Percentiles rank a stretch among this genome's conserved stretches.
Conservation (phyloP, 208 protist genomes). For the Trichomonas gallinae region DNA sequence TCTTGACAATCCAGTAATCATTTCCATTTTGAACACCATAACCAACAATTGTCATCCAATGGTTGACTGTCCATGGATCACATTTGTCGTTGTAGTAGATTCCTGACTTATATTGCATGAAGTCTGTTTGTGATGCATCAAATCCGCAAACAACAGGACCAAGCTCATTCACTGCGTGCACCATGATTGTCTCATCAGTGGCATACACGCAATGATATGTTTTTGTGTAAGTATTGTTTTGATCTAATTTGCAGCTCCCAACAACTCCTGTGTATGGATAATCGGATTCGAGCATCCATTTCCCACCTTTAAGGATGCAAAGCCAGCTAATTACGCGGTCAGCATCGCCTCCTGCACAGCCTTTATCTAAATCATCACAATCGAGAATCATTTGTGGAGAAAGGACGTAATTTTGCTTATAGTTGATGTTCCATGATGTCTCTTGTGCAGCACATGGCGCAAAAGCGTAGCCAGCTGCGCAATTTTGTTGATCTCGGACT, state of each 20-base stretch:
- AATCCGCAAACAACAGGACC: neutral
- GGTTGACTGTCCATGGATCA: neutral
- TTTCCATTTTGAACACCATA: neutral
- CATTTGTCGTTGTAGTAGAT: neutral
- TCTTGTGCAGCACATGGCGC: slow-evolving; percentile 37
- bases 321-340: neutral
- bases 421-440: neutral
- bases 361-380: neutral
- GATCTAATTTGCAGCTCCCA: neutral
- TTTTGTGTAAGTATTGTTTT: neutral
- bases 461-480: slow-evolving; percentile 50
- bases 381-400: neutral
- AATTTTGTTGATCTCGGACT: slow-evolving; percentile 49
- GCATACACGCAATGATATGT: neutral
- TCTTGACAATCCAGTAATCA: neutral
- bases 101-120: neutral
- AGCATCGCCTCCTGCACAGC: neutral
- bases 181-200: neutral
- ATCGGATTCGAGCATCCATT: neutral
- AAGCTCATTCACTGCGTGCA: neutral
- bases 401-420: neutral
- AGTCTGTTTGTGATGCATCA: neutral
- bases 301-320: neutral
- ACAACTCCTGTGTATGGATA: neutral
- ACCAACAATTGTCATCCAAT: neutral